Conservation (phyloP, 2,329 filamentous ascomycete species). For the Alternaria incomplexa region DNA sequence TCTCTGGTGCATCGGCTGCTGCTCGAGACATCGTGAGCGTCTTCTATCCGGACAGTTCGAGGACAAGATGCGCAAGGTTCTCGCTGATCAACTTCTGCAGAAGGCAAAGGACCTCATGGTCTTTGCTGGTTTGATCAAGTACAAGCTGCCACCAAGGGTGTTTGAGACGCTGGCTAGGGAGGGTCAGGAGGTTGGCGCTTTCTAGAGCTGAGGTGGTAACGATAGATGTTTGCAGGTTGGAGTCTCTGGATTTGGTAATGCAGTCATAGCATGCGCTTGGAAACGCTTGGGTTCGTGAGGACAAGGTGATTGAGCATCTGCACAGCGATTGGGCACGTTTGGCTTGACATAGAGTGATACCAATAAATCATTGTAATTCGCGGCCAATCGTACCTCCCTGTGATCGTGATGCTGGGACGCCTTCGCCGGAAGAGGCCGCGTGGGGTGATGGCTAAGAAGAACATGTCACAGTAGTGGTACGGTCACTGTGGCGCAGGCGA, state of each 20-base stretch:
- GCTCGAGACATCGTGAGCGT: slow-evolving; percentile 74
- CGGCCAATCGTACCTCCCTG: neutral
- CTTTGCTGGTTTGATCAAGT: slow-evolving; percentile 90
- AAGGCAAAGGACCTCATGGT: slow-evolving; percentile 90
- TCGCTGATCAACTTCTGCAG: slow-evolving; percentile 73
- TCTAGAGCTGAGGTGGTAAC: slow-evolving; percentile 13
- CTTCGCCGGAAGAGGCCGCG: neutral
- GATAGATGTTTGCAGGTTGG: neutral
- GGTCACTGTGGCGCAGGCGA: neutral
- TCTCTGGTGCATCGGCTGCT: slow-evolving; percentile 91
- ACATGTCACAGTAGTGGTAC: neutral
- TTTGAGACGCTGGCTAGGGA: slow-evolving; percentile 88
- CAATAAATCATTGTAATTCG: neutral
- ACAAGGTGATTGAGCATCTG: neutral
- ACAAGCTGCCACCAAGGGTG: slow-evolving; percentile 83
- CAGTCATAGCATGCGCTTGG: neutral
- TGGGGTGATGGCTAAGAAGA: neutral
- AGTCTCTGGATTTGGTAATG: neutral
- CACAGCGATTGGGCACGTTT: neutral
- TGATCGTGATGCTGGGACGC: neutral
- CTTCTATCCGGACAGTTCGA: slow-evolving; percentile 74
- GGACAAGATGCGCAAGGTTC: slow-evolving; percentile 61
- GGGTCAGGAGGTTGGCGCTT: slow-evolving; percentile 54
- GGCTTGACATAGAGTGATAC: slow-evolving; percentile 1
- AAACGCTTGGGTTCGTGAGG: neutral